Evolutionary conservation across 2,329 filamentous ascomycete species (phyloP).

Genomic region (Fusarium subtropicale): DNA sequence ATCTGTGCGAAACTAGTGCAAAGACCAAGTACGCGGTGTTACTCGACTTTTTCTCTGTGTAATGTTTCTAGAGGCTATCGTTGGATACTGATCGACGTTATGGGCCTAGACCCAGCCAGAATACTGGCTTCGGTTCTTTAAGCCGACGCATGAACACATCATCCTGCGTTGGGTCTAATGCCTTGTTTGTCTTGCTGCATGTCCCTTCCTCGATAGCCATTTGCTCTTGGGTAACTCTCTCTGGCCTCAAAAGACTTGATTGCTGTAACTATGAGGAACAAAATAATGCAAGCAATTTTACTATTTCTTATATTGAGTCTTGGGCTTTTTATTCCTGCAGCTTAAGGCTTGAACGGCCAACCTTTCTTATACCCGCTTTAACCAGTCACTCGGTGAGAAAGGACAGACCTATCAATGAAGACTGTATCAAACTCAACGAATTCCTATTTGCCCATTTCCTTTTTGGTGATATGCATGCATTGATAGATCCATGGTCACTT

Average conservation of each 20-base stretch:
- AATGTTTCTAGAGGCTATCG: background rate
- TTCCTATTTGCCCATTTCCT: background rate
- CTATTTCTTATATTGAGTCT: background rate
- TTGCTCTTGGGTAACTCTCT: background rate
- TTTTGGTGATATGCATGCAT: background rate
- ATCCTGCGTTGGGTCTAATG: slow-evolving; percentile 2
- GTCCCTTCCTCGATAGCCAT: background rate
- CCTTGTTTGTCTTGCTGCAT: slow-evolving; percentile 1
- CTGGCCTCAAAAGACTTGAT: background rate
- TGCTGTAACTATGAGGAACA: background rate
- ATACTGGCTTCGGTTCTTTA: background rate
- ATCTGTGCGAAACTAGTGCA: background rate
- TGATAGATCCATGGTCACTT: background rate
- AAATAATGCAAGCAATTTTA: background rate
- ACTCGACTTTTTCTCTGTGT: slow-evolving; percentile 9
- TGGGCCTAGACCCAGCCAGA: background rate
- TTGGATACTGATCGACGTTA: background rate
- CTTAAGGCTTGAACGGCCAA: background rate
- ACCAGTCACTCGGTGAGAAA: background rate
- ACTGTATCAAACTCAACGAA: background rate
- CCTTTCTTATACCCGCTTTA: background rate
- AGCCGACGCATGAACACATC: background rate
- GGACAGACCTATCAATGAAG: background rate
- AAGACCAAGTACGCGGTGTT: slow-evolving; percentile 5
- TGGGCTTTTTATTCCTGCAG: background rate